Conservation (phyloP, 352 stramenopile species). For the Phytophthora lateralis region DNA sequence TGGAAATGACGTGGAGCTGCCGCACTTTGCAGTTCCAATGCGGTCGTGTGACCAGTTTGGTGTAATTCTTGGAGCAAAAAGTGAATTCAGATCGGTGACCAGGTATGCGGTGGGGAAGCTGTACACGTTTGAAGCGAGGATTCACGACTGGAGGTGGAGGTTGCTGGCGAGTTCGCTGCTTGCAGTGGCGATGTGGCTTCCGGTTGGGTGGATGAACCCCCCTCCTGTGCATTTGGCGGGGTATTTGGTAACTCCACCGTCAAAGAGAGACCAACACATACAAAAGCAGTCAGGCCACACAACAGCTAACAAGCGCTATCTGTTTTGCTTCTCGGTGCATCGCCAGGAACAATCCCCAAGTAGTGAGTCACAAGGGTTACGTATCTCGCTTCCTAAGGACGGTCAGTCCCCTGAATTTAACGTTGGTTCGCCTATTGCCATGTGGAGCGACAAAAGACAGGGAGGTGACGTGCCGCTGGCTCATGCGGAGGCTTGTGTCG, state of each 20-base stretch:
- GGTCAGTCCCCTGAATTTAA: conserved; percentile 12
- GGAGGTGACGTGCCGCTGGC: conserved; percentile 21
- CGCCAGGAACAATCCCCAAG: conserved; percentile 13
- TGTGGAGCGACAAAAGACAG: conserved; percentile 10
- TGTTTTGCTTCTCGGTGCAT: conserved; percentile 62
- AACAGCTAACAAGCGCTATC: conserved; percentile 38
- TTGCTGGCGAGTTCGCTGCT: conserved; percentile 46
- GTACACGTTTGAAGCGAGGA: conserved; percentile 66
- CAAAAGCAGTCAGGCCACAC: conserved; percentile 14
- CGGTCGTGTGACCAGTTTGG: conserved; percentile 23
- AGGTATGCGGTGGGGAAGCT: conserved; percentile 41
- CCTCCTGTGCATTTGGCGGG: conserved; percentile 49
- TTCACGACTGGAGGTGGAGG: conserved; percentile 52
- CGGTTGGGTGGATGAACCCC: conserved; percentile 40
- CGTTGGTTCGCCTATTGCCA: conserved; percentile 29
- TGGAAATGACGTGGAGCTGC: conserved; percentile 34
- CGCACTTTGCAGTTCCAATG: conserved; percentile 58
- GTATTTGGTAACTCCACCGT: conserved; percentile 39
- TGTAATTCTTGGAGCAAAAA: not conserved
- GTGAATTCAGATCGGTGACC: conserved; percentile 4
- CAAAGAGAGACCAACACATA: not conserved
- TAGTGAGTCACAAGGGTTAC: conserved; percentile 7
- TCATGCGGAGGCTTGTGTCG: conserved; percentile 30
- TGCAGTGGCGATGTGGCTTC: conserved; percentile 44
- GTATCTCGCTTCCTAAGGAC: conserved; percentile 9